Base-by-base conservation (phyloP, 805 yeast genomes). In the Barnettozyma botsteinii region DNA sequence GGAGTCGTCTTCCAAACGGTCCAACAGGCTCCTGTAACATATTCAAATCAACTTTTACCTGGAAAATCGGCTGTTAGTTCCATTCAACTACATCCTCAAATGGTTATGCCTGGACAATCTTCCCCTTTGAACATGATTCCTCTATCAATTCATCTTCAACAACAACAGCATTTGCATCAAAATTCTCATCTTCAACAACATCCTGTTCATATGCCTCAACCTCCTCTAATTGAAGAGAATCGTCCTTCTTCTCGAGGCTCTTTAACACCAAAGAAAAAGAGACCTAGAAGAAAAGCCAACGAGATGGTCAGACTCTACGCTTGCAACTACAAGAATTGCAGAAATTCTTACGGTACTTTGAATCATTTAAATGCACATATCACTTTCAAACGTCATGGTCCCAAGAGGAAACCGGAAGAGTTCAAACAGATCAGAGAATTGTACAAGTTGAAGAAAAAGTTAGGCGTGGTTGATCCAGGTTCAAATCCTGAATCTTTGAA, bases 341-440 rank as follows among this genome's bases (percentile, higher is more conserved):
- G 62, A 7, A 77, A 77, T 56, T 71, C 74, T 8, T 76, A 76
- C 50, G 82, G 82, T 12, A 77, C 82, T 5, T 62, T 76, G 30
- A 76, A 77, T 52, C 82, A 76, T 52, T 57, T 76, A 26, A 76
- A 76, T 48, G 75, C 79, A 12, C 82, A 76, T 51, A 72, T 76
- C 27, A 50, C 64, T 2, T 62, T 71, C 46, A 79, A 77, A 43
- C 64, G 62, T 13, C 82, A 76, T 52, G 82, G 82, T 9, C 57
- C 62, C 15, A 75, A 73, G 53, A 62, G 81, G 26, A 58, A 61
- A 27, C 79, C 81, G 1, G 70, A 70, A 29, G 81, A 77, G 53
- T 76, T 77, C 53, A 65, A 66, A 48, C 71, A 69, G 43, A 61
- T 75, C 25, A 62, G 81, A 37, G 70, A 62, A 39, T 56, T 72